Base-by-base conservation (phyloP, 2,329 filamentous ascomycete species). In the Phaeophleospora eucalypticola region DNA sequence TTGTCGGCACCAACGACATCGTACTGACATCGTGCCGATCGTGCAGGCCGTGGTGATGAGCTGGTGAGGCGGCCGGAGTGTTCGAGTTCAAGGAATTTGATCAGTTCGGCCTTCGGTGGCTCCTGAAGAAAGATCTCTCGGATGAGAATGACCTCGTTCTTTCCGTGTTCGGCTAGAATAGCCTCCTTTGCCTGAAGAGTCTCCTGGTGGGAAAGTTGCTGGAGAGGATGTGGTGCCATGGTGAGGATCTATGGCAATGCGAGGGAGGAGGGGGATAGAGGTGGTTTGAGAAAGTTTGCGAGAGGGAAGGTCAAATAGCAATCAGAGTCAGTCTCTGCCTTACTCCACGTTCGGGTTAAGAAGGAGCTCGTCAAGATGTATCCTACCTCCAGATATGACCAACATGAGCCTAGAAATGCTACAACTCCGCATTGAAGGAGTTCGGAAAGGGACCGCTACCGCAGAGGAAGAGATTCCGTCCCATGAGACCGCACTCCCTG, bases 21-120 rank as follows among this genome's bases (percentile, higher is more conserved):
- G 65, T 81, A 83, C 53, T 77, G 72, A 27, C 76, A 74, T 36
- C 74, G 69, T 2, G 77, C 79, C 41, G 77, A 58, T 21, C 78
- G 70, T 6, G 72, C 66, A 10, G 61, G 60, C 18, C 51, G 43
- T 20, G 57, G 49, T 4, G 54, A 54, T 9, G 47, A 38, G n/a
- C 45, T 19, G 20, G 52, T 52, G 12, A 61, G 49, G 9, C 49
- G 46, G 24, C 58, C 56, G n/a, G 50, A 45, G 34, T 63, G 60
- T 36, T 65, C 63, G 9, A 56, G 46, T 7, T 59, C 57, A 1
- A 64, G 53, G 44, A 58, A 65, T 12, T 51, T 49, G 27, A 59
- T 37, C 14, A 64, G 48, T 32, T 59, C 54, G 1, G 51, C 54
- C 44, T 65, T 65, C 7, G 52, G 21, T 12, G 63, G 63, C 36